Base-by-base conservation (phyloP, 257 asterid species). In the Plantago major region DNA sequence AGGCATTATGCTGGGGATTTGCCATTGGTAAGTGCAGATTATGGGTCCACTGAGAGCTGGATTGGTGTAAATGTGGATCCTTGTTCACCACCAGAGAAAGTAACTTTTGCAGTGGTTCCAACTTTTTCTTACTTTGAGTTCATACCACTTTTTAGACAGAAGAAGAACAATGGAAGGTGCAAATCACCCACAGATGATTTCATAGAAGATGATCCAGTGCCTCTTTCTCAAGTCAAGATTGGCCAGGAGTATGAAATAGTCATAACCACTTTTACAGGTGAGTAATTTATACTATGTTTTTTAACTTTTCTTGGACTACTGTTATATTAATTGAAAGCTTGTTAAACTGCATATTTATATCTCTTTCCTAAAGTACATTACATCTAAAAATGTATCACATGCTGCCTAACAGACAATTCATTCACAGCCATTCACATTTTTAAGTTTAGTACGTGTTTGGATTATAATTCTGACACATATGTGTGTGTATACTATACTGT, bases 11-110 rank as follows among this genome's bases (percentile, higher is more conserved):
- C 79, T 0, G 93, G 84, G 19, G 64, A 64, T 4, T 62, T 89
- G 80, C 85, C 94, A 2, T 59, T 89, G 12, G 88, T 89, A 16
- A 79, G 96, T 69, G 96, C 86, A 13, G 96, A 88, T 70, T 88
- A 88, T 72, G 96, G 96, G 40, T 79, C 93, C 5, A 85, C 95
- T 0, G 96, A 88, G 79, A 83, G 95, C 26, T 88, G 96, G 96
- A 88, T 88, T 49, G 96, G 95, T 12, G 90, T 81, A 1, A 88
- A 88, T 74, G 22, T 83, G n/a, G 90, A 88, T 11, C 88, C 96
- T 9, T 45, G 16, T 46, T 73, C 22, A 42, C 86, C 86, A 12
- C 92, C 96, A 1, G 88, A 88, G 57, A 76, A 79, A 50, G 96
- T 85, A 42, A 78, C 77, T 6, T 85, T 83, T 50, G 81, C 92